These are phyloP conservation scores for Fusarium denticulatum DNA, from an alignment of 2,329 filamentous ascomycete genomes.

Conservation along the genomic window DNA sequence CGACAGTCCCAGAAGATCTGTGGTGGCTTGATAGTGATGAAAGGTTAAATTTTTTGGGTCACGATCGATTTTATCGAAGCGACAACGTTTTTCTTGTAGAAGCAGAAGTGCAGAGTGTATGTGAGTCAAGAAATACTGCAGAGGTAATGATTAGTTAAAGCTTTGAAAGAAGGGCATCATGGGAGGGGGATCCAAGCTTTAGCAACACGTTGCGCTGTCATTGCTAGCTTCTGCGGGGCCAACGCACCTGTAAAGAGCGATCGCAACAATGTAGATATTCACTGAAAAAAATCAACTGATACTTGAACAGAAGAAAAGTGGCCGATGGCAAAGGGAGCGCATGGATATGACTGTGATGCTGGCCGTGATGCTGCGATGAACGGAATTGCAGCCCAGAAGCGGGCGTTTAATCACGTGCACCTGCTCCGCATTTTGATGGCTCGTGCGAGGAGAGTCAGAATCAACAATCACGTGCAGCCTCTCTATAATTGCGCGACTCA, in stretches of 20 bases:
- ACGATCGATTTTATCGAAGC: conserved; percentile 16
- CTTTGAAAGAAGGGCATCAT: conserved; percentile 41
- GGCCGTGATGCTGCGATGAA: conserved; percentile 38
- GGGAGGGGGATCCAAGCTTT: conserved; percentile 44
- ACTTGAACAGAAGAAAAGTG: conserved; percentile 52
- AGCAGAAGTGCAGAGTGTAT: conserved; percentile 30
- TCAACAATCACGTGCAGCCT: conserved; percentile 39
- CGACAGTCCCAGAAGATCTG: conserved; percentile 19
- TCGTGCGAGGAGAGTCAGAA: conserved; percentile 24
- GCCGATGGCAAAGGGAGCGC: conserved; percentile 47
- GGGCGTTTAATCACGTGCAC: conserved; percentile 40
- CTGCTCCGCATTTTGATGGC: conserved; percentile 40
- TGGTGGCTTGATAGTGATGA: conserved; percentile 8
- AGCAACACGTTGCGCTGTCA: conserved; percentile 41
- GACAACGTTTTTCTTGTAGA: conserved; percentile 12
- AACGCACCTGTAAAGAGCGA: conserved; percentile 50
- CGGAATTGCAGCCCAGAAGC: conserved; percentile 31
- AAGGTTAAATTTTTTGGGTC: conserved; percentile 16
- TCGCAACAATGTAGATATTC: conserved; percentile 47
- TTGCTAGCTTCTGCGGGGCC: conserved; percentile 22
- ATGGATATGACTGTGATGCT: conserved; percentile 35
- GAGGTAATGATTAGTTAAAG: conserved; percentile 43
- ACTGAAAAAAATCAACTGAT: conserved; percentile 52
- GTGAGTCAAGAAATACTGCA: conserved; percentile 41
- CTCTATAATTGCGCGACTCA: neutral